Evolutionary conservation across 2,329 filamentous ascomycete species (phyloP).

Genomic region (Raffaelea albimanens): DNA sequence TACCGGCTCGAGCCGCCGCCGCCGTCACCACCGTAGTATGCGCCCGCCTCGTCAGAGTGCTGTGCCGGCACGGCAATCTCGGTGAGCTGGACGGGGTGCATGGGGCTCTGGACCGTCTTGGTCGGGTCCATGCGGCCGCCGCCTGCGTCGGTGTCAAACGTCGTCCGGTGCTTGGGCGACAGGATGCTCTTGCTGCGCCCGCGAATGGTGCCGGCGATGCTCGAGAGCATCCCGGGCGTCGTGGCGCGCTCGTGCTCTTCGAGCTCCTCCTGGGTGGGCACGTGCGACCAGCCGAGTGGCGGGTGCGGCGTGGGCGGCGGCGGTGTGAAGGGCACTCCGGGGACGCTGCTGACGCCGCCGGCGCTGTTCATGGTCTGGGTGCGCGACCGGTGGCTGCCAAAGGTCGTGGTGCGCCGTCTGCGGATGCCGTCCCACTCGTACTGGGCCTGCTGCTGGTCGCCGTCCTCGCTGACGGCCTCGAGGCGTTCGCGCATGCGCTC

Average conservation of each 20-base stretch:
- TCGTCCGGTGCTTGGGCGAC: constrained; percentile 25
- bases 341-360: no score
- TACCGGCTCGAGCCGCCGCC: constrained; percentile 37
- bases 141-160: constrained; percentile 25
- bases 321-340: constrained; percentile 23
- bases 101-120: constrained; percentile 41
- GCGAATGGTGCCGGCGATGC: constrained; percentile 48
- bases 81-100: constrained; percentile 54
- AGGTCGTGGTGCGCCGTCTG: constrained; percentile 51
- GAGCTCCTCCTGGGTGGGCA: constrained; percentile 59
- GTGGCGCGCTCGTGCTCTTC: constrained; percentile 39
- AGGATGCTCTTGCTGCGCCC: constrained; percentile 31
- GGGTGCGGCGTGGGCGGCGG: constrained; percentile 45
- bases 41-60: constrained; percentile 29
- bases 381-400: constrained; percentile 28
- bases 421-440: constrained; percentile 91
- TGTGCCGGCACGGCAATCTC: constrained; percentile 45
- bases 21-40: no score
- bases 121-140: constrained; percentile 12
- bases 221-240: constrained; percentile 40
- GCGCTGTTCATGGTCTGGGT: constrained; percentile 5
- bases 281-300: constrained; percentile 78
- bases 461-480: constrained; percentile 68
- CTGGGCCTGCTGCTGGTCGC: constrained; percentile 32
- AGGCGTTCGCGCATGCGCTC: constrained; percentile 65